Evolutionary conservation across 2,329 filamentous ascomycete species (phyloP).

Genomic region (Trichophyton equinum): DNA sequence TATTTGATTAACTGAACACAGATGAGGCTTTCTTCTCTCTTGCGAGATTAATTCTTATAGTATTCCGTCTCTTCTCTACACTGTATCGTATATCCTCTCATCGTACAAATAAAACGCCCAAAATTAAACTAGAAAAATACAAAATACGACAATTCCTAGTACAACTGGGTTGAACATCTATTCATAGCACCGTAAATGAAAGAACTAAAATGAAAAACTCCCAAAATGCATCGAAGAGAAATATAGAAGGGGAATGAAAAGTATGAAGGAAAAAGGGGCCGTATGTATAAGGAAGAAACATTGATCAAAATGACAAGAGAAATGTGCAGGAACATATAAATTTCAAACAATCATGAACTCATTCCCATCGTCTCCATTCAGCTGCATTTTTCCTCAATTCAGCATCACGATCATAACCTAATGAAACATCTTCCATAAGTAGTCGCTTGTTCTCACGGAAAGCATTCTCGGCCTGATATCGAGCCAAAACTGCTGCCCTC

Average conservation of each 20-base stretch:
- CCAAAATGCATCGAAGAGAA: background rate
- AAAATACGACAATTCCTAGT: background rate
- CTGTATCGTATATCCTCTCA: background rate
- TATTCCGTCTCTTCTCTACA: background rate
- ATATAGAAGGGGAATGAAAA: background rate
- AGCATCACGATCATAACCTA: slow-evolving; percentile 40
- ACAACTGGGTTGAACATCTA: background rate
- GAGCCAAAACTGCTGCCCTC: slow-evolving; percentile 46
- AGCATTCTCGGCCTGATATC: slow-evolving; percentile 46
- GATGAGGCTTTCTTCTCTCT: background rate
- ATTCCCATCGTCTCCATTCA: slow-evolving; percentile 44
- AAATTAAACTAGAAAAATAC: background rate
- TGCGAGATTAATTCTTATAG: background rate
- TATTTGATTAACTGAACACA: background rate
- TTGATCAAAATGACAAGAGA: background rate
- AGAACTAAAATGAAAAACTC: background rate
- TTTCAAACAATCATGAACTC: background rate
- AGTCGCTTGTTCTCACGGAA: slow-evolving; percentile 45
- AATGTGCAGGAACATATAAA: background rate
- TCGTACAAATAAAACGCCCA: background rate
- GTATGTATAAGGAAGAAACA: background rate
- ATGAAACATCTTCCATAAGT: slow-evolving; percentile 45
- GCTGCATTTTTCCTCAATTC: slow-evolving; percentile 39
- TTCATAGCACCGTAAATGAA: background rate
- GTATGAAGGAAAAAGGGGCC: background rate